Percentiles rank a stretch among this genome's conserved stretches.
Conservation (phyloP, 257 asterid genomes). For the Salvia rosmarinus region DNA sequence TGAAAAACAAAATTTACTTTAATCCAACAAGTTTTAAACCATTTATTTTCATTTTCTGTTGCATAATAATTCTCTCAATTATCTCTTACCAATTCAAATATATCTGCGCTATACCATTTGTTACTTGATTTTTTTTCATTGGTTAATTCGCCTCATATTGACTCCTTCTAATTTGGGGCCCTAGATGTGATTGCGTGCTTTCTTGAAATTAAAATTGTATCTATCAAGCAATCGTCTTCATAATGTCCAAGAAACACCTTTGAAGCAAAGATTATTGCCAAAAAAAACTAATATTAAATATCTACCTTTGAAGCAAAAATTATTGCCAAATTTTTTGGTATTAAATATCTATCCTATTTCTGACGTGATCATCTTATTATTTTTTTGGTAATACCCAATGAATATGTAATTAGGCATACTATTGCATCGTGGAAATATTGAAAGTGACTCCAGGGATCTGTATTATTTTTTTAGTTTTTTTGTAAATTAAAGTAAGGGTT, state of each 20-base stretch:
- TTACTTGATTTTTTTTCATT: slow-evolving; percentile 27
- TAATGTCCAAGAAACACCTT: slow-evolving; percentile 44
- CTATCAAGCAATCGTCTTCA: slow-evolving; percentile 40
- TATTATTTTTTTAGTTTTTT: too few relatives aligned
- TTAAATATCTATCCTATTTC: neutral
- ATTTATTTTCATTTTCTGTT: neutral
- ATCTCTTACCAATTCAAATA: slow-evolving; percentile 16
- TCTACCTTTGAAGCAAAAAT: slow-evolving; percentile 17
- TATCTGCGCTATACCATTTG: slow-evolving; percentile 2
- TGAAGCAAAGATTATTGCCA: slow-evolving; percentile 26
- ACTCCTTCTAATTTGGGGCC: slow-evolving; percentile 32
- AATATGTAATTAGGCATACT: too few relatives aligned
- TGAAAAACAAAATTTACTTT: slow-evolving; percentile 28
- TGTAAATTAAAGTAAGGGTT: too few relatives aligned
- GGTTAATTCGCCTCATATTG: slow-evolving; percentile 30
- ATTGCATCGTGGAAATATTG: too few relatives aligned
- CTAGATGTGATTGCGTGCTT: slow-evolving; percentile 31
- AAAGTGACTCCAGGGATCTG: too few relatives aligned
- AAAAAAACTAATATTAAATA: neutral
- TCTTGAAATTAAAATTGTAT: slow-evolving; percentile 31
- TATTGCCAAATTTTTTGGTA: slow-evolving; percentile 18
- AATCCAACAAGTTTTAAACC: slow-evolving; percentile 8
- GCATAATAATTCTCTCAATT: slow-evolving; percentile 12
- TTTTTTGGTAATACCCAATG: too few relatives aligned
- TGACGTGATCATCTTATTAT: slow-evolving; percentile 9